Conservation (phyloP, 2,329 filamentous ascomycete species). For the Aspergillus spinulosporus region DNA sequence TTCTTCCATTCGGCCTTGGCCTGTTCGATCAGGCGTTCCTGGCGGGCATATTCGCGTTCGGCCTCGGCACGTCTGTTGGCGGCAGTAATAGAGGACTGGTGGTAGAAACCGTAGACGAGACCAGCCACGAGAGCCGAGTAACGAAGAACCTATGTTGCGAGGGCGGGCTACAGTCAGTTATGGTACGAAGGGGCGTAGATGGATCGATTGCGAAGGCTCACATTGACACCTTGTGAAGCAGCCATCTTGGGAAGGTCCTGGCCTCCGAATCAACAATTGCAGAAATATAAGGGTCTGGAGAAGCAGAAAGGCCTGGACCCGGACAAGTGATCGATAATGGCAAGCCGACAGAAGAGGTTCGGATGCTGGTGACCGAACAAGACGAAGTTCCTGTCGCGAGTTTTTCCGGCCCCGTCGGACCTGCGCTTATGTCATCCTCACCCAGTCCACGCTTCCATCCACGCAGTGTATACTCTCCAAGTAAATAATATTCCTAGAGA, state of each 20-base stretch:
- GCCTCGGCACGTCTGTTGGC: constrained; percentile 68
- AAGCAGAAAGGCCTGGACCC: constrained; percentile 29
- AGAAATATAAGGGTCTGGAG: constrained; percentile 37
- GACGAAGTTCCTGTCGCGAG: constrained; percentile 45
- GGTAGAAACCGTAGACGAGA: constrained; percentile 92
- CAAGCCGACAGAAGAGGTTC: constrained; percentile 31
- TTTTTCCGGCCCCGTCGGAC: constrained; percentile 42
- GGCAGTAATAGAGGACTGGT: constrained; percentile 78
- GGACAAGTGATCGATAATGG: constrained; percentile 41
- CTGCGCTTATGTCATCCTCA: constrained; percentile 42
- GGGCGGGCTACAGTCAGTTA: constrained; percentile 15
- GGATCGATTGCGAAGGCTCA: constrained; percentile 40
- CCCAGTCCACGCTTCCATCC: constrained; percentile 12
- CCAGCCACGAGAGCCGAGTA: constrained; percentile 92
- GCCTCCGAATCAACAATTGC: constrained; percentile 47
- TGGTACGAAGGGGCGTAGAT: constrained; percentile 16
- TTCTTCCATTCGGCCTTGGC: constrained; percentile 89
- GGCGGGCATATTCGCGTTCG: constrained; percentile 83
- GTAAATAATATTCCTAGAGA: constrained; percentile 25
- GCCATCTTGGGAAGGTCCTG: constrained; percentile 56
- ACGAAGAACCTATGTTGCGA: constrained; percentile 75
- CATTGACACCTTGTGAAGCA: constrained; percentile 67
- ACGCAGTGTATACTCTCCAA: constrained; percentile 3
- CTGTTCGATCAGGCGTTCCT: constrained; percentile 86
- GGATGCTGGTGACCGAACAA: constrained; percentile 26